Evolutionary conservation across 2,329 filamentous ascomycete genomes (phyloP).

Genomic region (Blastomyces silverae): DNA sequence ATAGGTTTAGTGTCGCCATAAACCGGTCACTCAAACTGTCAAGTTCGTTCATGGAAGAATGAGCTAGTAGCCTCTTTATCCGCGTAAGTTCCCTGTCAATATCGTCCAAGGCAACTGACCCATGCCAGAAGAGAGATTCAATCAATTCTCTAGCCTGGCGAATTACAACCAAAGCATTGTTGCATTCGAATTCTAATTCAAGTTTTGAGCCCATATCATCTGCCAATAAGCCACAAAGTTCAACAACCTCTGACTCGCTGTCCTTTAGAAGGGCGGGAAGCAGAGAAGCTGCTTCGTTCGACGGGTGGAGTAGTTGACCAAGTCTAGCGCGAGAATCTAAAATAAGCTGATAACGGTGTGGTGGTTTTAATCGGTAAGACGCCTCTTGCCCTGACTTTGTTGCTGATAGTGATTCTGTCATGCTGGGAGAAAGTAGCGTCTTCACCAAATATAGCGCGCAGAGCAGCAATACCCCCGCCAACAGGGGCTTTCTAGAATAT

Average conservation of each 20-base stretch:
- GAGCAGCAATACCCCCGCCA: neutral
- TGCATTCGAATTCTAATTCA: slow-evolving; percentile 14
- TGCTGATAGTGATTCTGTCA: neutral
- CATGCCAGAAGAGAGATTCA: slow-evolving; percentile 1
- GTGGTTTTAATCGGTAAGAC: neutral
- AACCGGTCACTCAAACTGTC: neutral
- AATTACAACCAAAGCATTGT: slow-evolving; percentile 9
- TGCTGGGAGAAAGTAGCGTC: neutral
- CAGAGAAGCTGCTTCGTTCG: slow-evolving; percentile 3
- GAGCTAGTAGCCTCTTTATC: neutral
- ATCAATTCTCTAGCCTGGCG: slow-evolving; percentile 9
- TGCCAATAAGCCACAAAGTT: slow-evolving; percentile 6
- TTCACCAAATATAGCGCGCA: neutral
- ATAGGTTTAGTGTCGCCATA: neutral
- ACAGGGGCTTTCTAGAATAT: neutral
- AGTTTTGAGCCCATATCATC: slow-evolving; percentile 9
- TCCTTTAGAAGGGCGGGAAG: slow-evolving; percentile 2
- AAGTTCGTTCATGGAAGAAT: neutral
- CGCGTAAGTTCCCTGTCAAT: slow-evolving; percentile 1
- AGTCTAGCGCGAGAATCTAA: neutral
- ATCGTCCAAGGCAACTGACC: neutral
- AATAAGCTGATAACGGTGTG: neutral
- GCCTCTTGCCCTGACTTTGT: neutral
- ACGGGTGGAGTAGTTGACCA: neutral
- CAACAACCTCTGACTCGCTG: slow-evolving; percentile 1